A percentile compares a stretch with the other conserved stretches of the same genome.
Conservation (phyloP, 805 yeast genomes). For the Lipomyces starkeyi region DNA sequence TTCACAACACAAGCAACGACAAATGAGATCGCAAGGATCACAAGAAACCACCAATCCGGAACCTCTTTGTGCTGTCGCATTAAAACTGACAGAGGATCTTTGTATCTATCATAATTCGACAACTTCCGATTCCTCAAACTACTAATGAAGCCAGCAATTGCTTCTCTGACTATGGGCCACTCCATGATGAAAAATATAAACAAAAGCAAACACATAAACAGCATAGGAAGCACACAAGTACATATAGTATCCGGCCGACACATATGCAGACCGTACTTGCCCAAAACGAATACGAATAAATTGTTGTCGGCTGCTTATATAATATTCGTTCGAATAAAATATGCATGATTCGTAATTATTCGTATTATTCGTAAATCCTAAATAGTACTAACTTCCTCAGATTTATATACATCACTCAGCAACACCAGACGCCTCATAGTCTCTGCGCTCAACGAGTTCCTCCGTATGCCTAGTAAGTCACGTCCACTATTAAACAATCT, state of each 20-base stretch:
- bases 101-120: slow-evolving; percentile 16
- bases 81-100: slow-evolving; percentile 53
- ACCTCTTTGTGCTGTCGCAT: slow-evolving; percentile 66
- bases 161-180: slow-evolving; percentile 22
- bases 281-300: too few species aligned
- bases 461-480: too few species aligned
- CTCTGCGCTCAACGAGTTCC: too few species aligned
- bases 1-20: slow-evolving; percentile 43
- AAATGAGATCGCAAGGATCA: slow-evolving; percentile 53
- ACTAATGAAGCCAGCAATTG: slow-evolving; percentile 15
- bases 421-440: too few species aligned
- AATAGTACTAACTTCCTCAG: too few species aligned
- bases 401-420: too few species aligned
- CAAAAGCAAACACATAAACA: slow-evolving; percentile 59
- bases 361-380: too few species aligned
- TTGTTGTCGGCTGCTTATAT: too few species aligned
- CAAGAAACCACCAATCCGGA: slow-evolving; percentile 74
- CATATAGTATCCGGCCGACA: slow-evolving; percentile 58
- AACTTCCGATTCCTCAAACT: slow-evolving; percentile 16
- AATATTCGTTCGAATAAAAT: too few species aligned
- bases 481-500: too few species aligned
- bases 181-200: slow-evolving; percentile 56
- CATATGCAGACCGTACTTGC: too few species aligned
- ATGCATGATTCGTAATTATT: too few species aligned
- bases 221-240: slow-evolving; percentile 59